Conservation (phyloP, 2,329 filamentous ascomycete species). For the Teratosphaeria viscida region DNA sequence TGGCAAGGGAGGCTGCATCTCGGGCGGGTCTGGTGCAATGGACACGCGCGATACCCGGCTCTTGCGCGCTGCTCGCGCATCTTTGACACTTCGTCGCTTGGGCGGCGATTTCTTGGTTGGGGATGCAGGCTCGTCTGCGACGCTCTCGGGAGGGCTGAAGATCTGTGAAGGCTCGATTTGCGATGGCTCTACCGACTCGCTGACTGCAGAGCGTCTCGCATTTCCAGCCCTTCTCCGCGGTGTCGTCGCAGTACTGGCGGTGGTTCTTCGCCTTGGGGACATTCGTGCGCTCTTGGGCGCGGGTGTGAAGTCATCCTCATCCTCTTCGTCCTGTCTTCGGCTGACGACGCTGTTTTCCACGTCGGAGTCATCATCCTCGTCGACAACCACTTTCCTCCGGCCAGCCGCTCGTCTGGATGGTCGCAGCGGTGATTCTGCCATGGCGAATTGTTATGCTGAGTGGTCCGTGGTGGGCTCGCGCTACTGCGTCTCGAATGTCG, state of each 20-base stretch:
- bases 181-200: conserved; percentile 48
- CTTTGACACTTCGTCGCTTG: conserved; percentile 54
- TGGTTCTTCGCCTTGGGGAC: conserved; percentile 40
- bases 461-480: neutral
- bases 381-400: conserved; percentile 63
- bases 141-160: conserved; percentile 47
- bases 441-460: conserved; percentile 3
- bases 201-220: conserved; percentile 36
- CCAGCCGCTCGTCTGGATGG: conserved; percentile 51
- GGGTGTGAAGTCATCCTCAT: conserved; percentile 69
- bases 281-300: conserved; percentile 52
- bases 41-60: conserved; percentile 29
- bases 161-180: conserved; percentile 53
- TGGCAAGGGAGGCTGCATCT: conserved; percentile 29
- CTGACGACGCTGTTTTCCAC: conserved; percentile 51
- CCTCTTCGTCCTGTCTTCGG: conserved; percentile 41
- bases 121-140: conserved; percentile 40
- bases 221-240: conserved; percentile 31
- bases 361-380: conserved; percentile 55
- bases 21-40: conserved; percentile 27
- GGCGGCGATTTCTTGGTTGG: conserved; percentile 50
- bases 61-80: conserved; percentile 35
- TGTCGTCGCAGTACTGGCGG: conserved; percentile 39
- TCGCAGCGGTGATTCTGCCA: conserved; percentile 33
- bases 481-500: neutral